phyloP scores from a whole-genome alignment of 2,329 filamentous ascomycete genomes.

The Fusarium siculi region DNA sequence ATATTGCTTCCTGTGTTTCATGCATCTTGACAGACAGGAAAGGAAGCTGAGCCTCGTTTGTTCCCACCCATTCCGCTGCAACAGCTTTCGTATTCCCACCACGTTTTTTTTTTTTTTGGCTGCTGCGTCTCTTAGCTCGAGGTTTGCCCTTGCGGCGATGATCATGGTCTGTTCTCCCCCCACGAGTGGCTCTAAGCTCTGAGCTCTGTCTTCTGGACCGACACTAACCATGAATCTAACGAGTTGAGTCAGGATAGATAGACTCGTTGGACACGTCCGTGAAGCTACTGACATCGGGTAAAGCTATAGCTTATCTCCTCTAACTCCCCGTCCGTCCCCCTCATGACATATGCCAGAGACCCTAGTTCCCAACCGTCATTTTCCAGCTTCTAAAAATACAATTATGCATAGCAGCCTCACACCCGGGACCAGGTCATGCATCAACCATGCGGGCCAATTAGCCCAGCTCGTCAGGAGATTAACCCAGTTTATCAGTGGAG shows the following conservation, averaged over 20 bases:
- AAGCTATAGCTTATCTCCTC: background rate
- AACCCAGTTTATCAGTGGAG: constrained; percentile 15
- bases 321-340: background rate
- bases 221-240: background rate
- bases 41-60: constrained; percentile 23
- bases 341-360: constrained; percentile 20
- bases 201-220: background rate
- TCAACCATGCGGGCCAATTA: constrained; percentile 34
- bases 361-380: constrained; percentile 5
- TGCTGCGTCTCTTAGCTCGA: constrained; percentile 4
- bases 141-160: background rate
- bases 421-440: constrained; percentile 37
- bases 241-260: background rate
- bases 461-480: constrained; percentile 11
- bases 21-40: background rate
- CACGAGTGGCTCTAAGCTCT: background rate
- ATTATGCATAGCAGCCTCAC: constrained; percentile 41
- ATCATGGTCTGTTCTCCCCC: background rate
- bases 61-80: constrained; percentile 34
- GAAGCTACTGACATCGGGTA: background rate
- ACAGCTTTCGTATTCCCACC: constrained; percentile 30
- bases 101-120: background rate
- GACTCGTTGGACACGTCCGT: background rate
- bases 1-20: constrained; percentile 27
- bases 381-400: constrained; percentile 39